phyloP scores from a whole-genome alignment of 495 filamentous ascomycete species.

The Xylaria grammica region DNA sequence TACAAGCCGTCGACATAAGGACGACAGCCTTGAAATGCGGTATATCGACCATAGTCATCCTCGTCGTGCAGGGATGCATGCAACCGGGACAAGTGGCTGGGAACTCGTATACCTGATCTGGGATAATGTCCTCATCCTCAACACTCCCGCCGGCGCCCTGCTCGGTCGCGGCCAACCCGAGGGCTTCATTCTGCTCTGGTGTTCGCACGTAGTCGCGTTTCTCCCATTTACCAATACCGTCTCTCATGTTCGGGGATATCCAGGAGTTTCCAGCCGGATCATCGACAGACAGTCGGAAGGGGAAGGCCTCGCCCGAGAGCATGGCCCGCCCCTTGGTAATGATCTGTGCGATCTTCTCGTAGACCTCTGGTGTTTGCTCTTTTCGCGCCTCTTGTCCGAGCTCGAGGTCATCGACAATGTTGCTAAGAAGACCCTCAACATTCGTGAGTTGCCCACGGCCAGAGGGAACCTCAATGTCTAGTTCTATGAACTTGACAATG shows the following conservation, averaged over 20 bases:
- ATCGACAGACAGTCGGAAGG: conserved; percentile 86
- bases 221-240: conserved; percentile 78
- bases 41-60: conserved; percentile 96
- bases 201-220: conserved; percentile 82
- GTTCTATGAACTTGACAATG: conserved; percentile 76
- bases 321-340: conserved; percentile 73
- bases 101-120: conserved; percentile 88
- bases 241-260: conserved; percentile 83
- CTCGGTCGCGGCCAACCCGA: conserved; percentile 64
- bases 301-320: conserved; percentile 73
- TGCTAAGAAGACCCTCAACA: conserved; percentile 82
- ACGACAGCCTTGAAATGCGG: conserved; percentile 96
- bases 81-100: conserved; percentile 92
- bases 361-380: conserved; percentile 72
- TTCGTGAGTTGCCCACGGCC: conserved; percentile 90
- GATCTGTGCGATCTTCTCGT: conserved; percentile 74
- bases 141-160: conserved; percentile 38
- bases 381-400: conserved; percentile 77
- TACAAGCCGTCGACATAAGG: conserved; percentile 86
- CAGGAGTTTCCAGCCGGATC: conserved; percentile 97
- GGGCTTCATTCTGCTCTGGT: conserved; percentile 79
- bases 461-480: conserved; percentile 90
- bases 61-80: conserved; percentile 76
- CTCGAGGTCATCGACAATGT: conserved; percentile 76
- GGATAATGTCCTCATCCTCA: conserved; percentile 77